These are phyloP conservation scores for Vitrella brassicaformis DNA, from an alignment of 73 alveolate genomes.

Conservation along the genomic window DNA sequence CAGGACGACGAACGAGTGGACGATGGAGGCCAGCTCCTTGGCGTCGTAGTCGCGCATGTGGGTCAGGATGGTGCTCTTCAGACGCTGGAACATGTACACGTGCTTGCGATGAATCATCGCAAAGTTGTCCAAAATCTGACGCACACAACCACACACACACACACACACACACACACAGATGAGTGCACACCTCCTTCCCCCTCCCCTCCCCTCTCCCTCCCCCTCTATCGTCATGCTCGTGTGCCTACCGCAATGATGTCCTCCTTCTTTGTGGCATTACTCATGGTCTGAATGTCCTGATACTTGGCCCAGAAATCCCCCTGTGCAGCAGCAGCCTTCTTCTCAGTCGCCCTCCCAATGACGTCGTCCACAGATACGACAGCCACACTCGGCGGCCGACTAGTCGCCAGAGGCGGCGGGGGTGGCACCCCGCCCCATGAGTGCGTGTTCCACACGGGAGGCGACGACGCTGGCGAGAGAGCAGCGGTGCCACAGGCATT, in stretches of 20 bases:
- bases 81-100: not conserved
- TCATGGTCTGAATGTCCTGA: not conserved
- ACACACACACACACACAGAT: too few species aligned
- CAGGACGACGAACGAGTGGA: not conserved
- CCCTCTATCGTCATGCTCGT: too few species aligned
- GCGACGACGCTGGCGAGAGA: too few species aligned
- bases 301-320: not conserved
- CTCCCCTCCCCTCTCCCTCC: too few species aligned
- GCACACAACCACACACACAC: too few species aligned
- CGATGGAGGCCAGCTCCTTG: not conserved
- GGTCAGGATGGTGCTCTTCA: not conserved
- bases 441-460: too few species aligned
- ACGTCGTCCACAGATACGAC: not conserved
- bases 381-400: too few species aligned
- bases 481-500: too few species aligned
- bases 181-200: too few species aligned
- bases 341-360: not conserved
- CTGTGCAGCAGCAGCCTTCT: not conserved
- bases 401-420: too few species aligned
- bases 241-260: too few species aligned
- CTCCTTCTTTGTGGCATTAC: not conserved
- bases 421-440: too few species aligned
- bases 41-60: not conserved
- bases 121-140: not conserved
- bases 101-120: not conserved